Percentiles rank a stretch among this genome's conserved stretches.
These are phyloP conservation scores for Toxoplasma gondii DNA, from an alignment of 169 alveolate genomes.

Conservation along the genomic window DNA sequence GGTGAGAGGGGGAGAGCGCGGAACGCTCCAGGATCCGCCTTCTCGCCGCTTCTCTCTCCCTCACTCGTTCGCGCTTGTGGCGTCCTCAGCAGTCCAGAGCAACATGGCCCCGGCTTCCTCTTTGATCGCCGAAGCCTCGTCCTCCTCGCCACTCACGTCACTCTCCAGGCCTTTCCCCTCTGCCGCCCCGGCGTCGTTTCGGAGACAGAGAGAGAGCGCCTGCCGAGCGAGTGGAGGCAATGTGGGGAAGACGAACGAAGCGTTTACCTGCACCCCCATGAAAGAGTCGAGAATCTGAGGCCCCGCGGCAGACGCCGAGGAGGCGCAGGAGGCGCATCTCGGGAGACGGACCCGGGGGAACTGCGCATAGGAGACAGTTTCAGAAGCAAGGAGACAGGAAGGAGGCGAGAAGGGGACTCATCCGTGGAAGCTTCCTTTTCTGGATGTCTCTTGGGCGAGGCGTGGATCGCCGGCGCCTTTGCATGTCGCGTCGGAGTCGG, in stretches of 20 bases:
- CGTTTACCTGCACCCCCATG: too few relatives aligned
- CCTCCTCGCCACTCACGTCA: slow-evolving; percentile 20
- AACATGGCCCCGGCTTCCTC: slow-evolving; percentile 8
- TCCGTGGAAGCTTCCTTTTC: neutral
- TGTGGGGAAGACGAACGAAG: too few relatives aligned
- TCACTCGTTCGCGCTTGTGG: slow-evolving; percentile 11
- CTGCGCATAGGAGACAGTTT: too few relatives aligned
- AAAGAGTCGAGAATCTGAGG: too few relatives aligned
- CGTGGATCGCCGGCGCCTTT: neutral
- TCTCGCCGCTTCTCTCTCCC: neutral
- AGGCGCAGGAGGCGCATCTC: neutral
- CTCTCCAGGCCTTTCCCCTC: neutral
- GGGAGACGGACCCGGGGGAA: neutral
- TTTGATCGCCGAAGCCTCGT: slow-evolving; percentile 9
- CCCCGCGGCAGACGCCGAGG: too few relatives aligned
- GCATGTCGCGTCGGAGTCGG: slow-evolving; percentile 36
- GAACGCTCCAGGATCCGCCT: neutral
- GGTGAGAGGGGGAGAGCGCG: neutral
- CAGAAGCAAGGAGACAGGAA: neutral
- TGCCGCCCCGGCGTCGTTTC: neutral
- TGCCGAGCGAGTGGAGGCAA: neutral
- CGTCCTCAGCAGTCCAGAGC: slow-evolving; percentile 15
- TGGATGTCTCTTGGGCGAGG: neutral
- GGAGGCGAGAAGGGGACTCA: neutral
- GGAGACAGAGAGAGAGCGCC: neutral